phyloP scores from a whole-genome alignment of 768 basidiomycete genomes.

The Lyophyllum shimeji region DNA sequence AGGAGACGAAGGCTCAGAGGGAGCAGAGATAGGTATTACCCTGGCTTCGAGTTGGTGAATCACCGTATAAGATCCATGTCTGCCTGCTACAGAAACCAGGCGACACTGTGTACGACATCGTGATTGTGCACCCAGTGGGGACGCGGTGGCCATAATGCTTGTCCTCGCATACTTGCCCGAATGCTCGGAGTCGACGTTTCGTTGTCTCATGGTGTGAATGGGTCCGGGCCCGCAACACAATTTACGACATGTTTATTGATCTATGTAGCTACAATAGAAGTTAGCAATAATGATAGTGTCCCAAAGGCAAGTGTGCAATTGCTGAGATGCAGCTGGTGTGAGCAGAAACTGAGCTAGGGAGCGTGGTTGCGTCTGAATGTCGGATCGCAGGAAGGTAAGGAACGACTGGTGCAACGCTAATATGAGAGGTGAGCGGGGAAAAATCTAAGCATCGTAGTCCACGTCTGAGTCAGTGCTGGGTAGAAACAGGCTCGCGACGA shows the following conservation, averaged over 20 bases:
- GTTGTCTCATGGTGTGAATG: no score
- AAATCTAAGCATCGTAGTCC: no score
- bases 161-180: no score
- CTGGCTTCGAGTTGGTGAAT: no score
- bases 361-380: constrained; percentile 1
- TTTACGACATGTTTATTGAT: neutral
- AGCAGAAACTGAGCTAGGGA: neutral
- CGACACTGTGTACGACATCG: no score
- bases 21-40: no score
- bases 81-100: no score
- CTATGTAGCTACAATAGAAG: neutral
- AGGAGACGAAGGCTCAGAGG: neutral
- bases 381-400: neutral
- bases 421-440: no score
- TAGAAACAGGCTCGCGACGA: neutral
- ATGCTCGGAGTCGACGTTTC: no score
- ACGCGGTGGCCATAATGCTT: no score
- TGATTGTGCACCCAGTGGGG: no score
- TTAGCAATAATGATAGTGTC: neutral
- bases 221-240: neutral
- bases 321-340: neutral
- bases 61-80: no score
- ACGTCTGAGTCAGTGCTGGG: neutral
- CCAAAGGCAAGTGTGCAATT: neutral
- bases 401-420: neutral